Percentiles rank a stretch among this genome's conserved stretches.
phyloP scores from a whole-genome alignment of 176 grass and related monocot species.

The Oryza nivara region DNA sequence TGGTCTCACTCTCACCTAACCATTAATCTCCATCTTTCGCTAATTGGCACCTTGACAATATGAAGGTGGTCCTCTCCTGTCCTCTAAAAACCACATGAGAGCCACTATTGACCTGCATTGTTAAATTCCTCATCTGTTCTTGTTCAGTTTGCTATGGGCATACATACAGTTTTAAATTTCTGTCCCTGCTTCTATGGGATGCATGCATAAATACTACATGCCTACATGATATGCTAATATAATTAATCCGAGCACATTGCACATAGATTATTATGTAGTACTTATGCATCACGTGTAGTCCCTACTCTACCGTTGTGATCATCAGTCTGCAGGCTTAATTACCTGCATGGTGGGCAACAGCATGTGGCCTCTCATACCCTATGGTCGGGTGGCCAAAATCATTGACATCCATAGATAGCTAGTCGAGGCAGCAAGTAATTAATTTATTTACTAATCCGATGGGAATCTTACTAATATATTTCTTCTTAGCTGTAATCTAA shows the following conservation, averaged over 20 bases:
- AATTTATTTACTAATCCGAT: not conserved
- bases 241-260: not conserved
- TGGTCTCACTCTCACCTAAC: slow-evolving; percentile 28
- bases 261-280: not conserved
- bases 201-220: not conserved
- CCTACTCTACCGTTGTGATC: not conserved
- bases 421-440: not conserved
- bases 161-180: not conserved
- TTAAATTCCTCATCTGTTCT: not conserved
- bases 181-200: not conserved
- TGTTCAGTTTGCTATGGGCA: not conserved
- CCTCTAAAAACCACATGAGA: slow-evolving; percentile 6
- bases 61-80: not conserved
- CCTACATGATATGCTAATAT: slow-evolving; percentile 19
- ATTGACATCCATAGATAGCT: not conserved
- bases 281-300: not conserved
- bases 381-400: slow-evolving; percentile 12
- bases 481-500: not conserved
- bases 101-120: not conserved
- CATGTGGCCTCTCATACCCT: slow-evolving; percentile 41
- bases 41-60: not conserved
- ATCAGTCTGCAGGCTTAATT: not conserved
- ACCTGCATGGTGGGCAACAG: not conserved
- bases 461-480: not conserved
- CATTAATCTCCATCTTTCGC: slow-evolving; percentile 9